Conservation (phyloP, 2,329 filamentous ascomycete genomes). For the Colletotrichum falcatum region DNA sequence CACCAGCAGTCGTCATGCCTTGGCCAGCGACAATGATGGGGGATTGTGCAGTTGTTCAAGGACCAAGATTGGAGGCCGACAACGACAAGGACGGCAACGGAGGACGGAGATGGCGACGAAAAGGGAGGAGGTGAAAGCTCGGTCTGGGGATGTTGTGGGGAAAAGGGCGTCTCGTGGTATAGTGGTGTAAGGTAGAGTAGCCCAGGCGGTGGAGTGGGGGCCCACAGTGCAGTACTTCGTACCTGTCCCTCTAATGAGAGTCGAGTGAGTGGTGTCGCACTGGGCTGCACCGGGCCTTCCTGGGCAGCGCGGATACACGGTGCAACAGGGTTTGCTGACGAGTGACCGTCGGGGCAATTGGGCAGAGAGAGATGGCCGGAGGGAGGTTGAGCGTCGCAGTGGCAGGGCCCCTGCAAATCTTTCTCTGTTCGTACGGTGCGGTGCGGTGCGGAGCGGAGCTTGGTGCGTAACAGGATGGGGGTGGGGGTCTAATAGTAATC, state of each 20-base stretch:
- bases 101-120: constrained; percentile 36
- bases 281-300: constrained; percentile 27
- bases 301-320: constrained; percentile 37
- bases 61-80: constrained; percentile 28
- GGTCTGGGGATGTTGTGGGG: constrained; percentile 42
- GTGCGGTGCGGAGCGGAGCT: constrained; percentile 16
- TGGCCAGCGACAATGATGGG: constrained; percentile 32
- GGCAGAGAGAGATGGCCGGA: constrained; percentile 9
- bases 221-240: constrained; percentile 36
- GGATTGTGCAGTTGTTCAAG: constrained; percentile 22
- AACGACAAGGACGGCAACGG: constrained; percentile 24
- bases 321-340: constrained; percentile 32
- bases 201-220: constrained; percentile 41
- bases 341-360: constrained; percentile 36
- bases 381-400: constrained; percentile 17
- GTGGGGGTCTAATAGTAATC: constrained; percentile 21
- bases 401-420: constrained; percentile 12
- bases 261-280: constrained; percentile 27
- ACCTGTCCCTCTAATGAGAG: constrained; percentile 40
- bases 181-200: constrained; percentile 41
- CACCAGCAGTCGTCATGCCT: constrained; percentile 44
- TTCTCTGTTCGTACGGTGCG: constrained; percentile 15
- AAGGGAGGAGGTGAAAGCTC: constrained; percentile 41
- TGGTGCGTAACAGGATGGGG: constrained; percentile 25
- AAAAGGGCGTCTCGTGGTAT: constrained; percentile 41